Base-by-base conservation (phyloP, 2,329 filamentous ascomycete genomes). In the Ascochyta viciae-villosae region DNA sequence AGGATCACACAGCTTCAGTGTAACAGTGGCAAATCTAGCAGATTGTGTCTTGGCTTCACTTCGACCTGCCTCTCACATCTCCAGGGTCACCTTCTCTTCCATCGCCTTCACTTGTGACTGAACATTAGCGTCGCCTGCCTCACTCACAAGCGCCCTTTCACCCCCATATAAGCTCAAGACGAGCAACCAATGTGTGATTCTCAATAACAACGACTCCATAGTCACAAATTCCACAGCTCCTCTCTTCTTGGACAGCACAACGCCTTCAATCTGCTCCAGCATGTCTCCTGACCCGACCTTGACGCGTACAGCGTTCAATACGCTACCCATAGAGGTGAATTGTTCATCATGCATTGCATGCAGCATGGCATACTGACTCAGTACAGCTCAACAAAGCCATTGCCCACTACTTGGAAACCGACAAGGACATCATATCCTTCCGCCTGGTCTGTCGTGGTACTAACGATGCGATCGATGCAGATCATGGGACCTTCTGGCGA, bases 401-500 rank as follows among this genome's bases (percentile, higher is more conserved):
- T 16, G 77, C 71, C 15, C 49, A 63, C 47, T 50, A 68, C 15
- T 64, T 82, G 19, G 69, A 74, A 1, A 54, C 56, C 6, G 81
- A 84, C 63, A 61, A 64, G 16, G 81, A 84, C 57, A 63, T 85
- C 13, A 62, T 65, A 23, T 72, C 60, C 48, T 83, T 78, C 62
- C 67, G 73, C 6, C 51, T 64, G 1, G 61, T 78, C 19, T 83
- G 81, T 68, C 67, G 63, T 7, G 62, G 60, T 3, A 77, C 78
- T 0, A 65, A 72, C 31, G 50, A 73, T 58, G 75, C 79, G 6
- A 66, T 83, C 49, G 73, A 79, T 27, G 73, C 68, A 5, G 74
- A 77, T 38, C 62, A 72, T 9, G 52, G 61, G 23, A 78, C 76
- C 6, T 80, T 83, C 64, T 85, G 82, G 82, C 77, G 78, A 33